These are phyloP conservation scores for Phoma sp. DNA, from an alignment of 2,329 filamentous ascomycete species.

Conservation along the genomic window DNA sequence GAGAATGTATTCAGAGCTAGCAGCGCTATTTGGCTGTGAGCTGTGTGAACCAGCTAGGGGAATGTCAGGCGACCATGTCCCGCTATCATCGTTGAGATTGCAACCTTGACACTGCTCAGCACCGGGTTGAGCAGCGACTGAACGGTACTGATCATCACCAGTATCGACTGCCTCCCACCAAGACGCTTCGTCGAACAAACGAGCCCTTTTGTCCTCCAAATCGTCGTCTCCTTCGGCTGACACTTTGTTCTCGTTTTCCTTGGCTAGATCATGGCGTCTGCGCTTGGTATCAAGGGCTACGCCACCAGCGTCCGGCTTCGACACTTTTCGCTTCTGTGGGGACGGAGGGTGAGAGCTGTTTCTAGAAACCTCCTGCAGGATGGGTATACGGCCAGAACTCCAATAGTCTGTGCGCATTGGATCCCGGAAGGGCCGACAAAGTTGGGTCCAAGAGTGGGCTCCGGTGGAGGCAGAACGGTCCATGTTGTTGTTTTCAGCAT, in stretches of 20 bases:
- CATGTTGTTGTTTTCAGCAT: no score
- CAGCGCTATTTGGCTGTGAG: neutral
- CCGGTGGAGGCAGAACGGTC: no score
- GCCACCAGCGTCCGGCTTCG: neutral
- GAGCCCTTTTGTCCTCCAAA: neutral
- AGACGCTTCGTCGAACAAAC: no score
- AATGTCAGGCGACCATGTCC: neutral
- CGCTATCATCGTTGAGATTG: neutral
- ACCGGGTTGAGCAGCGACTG: no score
- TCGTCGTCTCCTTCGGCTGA: neutral
- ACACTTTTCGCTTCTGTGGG: conserved; percentile 20
- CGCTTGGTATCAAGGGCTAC: neutral
- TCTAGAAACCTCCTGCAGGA: neutral
- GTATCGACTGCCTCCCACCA: neutral
- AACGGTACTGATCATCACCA: neutral
- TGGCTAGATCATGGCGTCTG: neutral
- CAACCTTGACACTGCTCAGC: neutral
- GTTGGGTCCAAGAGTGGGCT: no score
- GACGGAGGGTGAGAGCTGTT: neutral
- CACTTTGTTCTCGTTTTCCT: neutral
- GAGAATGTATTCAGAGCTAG: neutral
- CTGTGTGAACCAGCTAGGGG: neutral
- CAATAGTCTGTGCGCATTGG: neutral
- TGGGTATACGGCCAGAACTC: no score
- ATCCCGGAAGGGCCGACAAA: no score